Conservation (phyloP, 768 basidiomycete species). For the Rhizopogon roseolus region DNA sequence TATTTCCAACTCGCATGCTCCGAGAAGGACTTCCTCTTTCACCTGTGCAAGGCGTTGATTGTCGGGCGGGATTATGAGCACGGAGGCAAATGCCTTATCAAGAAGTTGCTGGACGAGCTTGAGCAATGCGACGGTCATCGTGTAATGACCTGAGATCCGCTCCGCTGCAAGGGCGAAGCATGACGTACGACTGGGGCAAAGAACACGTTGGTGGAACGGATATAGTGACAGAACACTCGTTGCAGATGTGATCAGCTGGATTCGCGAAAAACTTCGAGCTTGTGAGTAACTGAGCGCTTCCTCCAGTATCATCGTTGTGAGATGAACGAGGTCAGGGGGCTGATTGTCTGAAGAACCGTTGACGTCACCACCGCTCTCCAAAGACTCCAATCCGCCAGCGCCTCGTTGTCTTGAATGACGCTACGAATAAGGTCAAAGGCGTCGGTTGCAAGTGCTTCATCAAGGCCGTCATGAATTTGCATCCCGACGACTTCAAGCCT, state of each 20-base stretch:
- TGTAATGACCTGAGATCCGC: slow-evolving; percentile 68
- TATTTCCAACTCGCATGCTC: slow-evolving; percentile 88
- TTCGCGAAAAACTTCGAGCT: slow-evolving; percentile 40
- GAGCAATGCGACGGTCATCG: slow-evolving; percentile 77
- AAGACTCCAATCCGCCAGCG: slow-evolving; percentile 55
- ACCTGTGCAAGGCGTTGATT: slow-evolving; percentile 61
- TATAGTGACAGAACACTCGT: slow-evolving; percentile 77
- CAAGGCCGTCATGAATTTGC: slow-evolving; percentile 56
- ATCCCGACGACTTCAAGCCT: slow-evolving; percentile 67
- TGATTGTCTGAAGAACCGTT: slow-evolving; percentile 34
- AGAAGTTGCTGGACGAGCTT: slow-evolving; percentile 74
- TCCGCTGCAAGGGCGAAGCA: slow-evolving; percentile 69
- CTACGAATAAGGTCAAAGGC: slow-evolving; percentile 77
- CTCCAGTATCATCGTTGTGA: slow-evolving; percentile 77
- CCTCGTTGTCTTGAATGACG: slow-evolving; percentile 66
- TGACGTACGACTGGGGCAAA: slow-evolving; percentile 54
- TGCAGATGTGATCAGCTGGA: slow-evolving; percentile 70
- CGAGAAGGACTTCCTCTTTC: slow-evolving; percentile 77
- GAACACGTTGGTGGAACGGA: slow-evolving; percentile 72
- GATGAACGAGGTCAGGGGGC: slow-evolving; percentile 70
- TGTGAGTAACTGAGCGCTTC: slow-evolving; percentile 59
- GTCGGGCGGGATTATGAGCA: slow-evolving; percentile 42
- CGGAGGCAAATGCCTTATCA: slow-evolving; percentile 61
- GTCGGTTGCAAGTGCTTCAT: slow-evolving; percentile 62
- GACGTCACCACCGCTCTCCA: slow-evolving; percentile 36